Base-by-base conservation (phyloP, 164 flowering plant genomes). In the Tinospora cordifolia region DNA sequence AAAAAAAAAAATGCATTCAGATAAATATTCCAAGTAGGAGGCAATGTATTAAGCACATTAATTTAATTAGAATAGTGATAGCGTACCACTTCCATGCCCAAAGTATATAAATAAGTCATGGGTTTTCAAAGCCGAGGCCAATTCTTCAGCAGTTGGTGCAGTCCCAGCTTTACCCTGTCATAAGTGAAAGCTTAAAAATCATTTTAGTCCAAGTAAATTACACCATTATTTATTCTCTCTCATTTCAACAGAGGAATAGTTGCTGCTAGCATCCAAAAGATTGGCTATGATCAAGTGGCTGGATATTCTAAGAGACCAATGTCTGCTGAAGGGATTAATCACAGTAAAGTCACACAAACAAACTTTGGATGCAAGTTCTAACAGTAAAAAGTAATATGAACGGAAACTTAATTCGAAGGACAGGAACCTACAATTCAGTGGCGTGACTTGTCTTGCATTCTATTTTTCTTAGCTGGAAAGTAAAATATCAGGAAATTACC, bases 1-100 rank as follows among this genome's bases (percentile, higher is more conserved):
- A 66, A 1, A 69, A 80, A 14, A 67, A 30, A 66, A 1, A 60
- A 59, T 22, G 21, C 7, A 64, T 39, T 12, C 7, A 3, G 8
- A 39, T 36, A 7, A 67, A 22, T 15, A 46, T 12, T 39, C 14
- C 14, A 19, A 63, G 4, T 24, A 66, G 21, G 1, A 24, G 3
- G 46, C 12, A 2, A 64, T 12, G 19, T 3, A 38, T 6, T 36
- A 11, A 30, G 8, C 47, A n/a, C 7, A 36, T 15, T 5, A 66
- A 58, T 44, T 8, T n/a, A 21, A 17, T 54, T 24, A 7, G 8
- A 54, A 54, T 44, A 58, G 67, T 21, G 58, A 68, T 36, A 64
- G 49, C 87, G 26, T 89, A 95, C 99, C 99, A 79, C 96, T 89
- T 79, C 98, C 99, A 84, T 95, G 99, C 40, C 99, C 99, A 40